Conservation (phyloP, 768 basidiomycete species). For the Leccinum variicolor region DNA sequence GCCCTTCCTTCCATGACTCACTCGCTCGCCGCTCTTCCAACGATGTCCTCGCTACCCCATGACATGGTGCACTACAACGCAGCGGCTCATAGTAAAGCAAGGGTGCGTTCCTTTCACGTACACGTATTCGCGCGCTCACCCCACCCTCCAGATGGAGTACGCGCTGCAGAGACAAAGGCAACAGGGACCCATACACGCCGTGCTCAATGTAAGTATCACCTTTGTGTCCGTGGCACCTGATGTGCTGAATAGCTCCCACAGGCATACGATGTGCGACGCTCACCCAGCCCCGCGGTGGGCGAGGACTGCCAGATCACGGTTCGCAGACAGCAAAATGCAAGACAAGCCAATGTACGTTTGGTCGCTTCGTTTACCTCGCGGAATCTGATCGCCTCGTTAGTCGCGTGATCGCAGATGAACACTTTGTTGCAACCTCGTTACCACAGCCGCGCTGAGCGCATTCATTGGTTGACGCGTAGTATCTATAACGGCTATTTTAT, state of each 20-base stretch:
- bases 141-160: conserved; percentile 27
- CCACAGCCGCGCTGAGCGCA: conserved; percentile 23
- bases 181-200: conserved; percentile 22
- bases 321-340: conserved; percentile 27
- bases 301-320: conserved; percentile 33
- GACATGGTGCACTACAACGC: conserved; percentile 33
- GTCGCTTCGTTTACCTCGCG: background rate
- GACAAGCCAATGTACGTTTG: conserved; percentile 20
- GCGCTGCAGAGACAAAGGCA: conserved; percentile 32
- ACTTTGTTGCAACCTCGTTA: conserved; percentile 3
- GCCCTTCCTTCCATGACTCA: conserved; percentile 33
- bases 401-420: conserved; percentile 31
- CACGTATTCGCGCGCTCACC: conserved; percentile 3
- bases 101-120: conserved; percentile 10
- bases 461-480: conserved; percentile 10
- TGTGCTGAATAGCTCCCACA: conserved; percentile 4
- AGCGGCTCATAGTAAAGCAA: conserved; percentile 29
- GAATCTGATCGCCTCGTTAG: conserved; percentile 20
- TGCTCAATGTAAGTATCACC: conserved; percentile 21
- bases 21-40: conserved; percentile 29
- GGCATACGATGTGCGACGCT: conserved; percentile 30
- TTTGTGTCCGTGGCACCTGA: conserved; percentile 1
- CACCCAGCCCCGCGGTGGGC: conserved; percentile 30
- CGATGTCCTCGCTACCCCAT: conserved; percentile 29
- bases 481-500: conserved; percentile 20